These are phyloP conservation scores for Aristolochia contorta DNA, from an alignment of 164 flowering plant genomes.

Conservation along the genomic window DNA sequence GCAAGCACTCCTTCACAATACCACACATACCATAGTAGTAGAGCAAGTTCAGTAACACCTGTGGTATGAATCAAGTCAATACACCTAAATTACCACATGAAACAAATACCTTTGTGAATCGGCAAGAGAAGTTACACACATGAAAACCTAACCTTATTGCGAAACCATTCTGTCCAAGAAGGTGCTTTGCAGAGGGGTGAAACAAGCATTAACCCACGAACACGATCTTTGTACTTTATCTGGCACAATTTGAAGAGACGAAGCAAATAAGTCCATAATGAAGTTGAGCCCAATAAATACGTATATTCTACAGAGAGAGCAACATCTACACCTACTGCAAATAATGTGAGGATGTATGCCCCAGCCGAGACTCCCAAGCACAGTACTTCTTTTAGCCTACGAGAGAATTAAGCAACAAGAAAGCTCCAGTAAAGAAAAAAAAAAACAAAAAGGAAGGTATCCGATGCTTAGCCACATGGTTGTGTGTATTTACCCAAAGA, in stretches of 20 bases:
- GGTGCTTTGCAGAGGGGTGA: slow-evolving; percentile 69
- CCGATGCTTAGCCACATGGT: too few relatives aligned
- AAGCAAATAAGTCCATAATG: neutral
- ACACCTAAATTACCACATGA: neutral
- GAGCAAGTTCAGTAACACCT: slow-evolving; percentile 56
- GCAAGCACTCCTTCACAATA: slow-evolving; percentile 38
- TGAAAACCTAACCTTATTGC: slow-evolving; percentile 66
- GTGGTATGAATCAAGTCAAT: slow-evolving; percentile 1
- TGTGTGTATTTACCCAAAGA: slow-evolving; percentile 34
- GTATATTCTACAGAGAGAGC: neutral
- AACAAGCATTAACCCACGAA: slow-evolving; percentile 63
- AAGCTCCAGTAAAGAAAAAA: neutral
- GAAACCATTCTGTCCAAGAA: slow-evolving; percentile 74
- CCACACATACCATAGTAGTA: slow-evolving; percentile 72
- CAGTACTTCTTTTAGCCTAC: slow-evolving; percentile 47
- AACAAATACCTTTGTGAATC: neutral
- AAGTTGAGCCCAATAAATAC: neutral
- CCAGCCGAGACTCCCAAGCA: slow-evolving; percentile 83
- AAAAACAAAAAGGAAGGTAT: neutral
- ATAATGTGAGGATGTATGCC: slow-evolving; percentile 61
- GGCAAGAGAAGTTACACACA: neutral
- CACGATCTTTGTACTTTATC: slow-evolving; percentile 57
- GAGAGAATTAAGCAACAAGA: neutral
- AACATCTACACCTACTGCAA: slow-evolving; percentile 45
- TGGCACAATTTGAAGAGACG: slow-evolving; percentile 12